Evolutionary conservation across 345 rosid genomes (phyloP).

Genomic region (Gynandropsis gynandra): DNA sequence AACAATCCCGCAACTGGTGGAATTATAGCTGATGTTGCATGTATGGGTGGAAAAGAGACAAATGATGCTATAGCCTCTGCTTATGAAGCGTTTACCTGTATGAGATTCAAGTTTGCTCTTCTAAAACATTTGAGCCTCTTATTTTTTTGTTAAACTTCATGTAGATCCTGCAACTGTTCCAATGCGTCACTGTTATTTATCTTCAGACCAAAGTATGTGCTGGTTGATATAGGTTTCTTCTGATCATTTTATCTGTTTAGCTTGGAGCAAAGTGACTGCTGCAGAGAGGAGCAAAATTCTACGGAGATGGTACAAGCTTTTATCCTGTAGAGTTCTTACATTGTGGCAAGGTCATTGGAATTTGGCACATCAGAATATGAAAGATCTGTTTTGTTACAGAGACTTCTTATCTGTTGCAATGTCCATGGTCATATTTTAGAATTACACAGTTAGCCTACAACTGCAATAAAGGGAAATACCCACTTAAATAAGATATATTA

Average conservation of each 20-base stretch:
- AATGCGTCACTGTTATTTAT: constrained; percentile 12
- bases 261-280: constrained; percentile 89
- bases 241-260: no score
- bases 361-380: no score
- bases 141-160: neutral
- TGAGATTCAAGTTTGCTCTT: constrained; percentile 16
- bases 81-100: constrained; percentile 65
- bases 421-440: constrained; percentile 9
- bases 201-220: constrained; percentile 4
- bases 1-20: constrained; percentile 85
- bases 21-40: constrained; percentile 58
- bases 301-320: constrained; percentile 57
- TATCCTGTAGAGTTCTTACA: constrained; percentile 10
- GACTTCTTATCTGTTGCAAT: neutral
- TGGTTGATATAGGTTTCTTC: constrained; percentile 12
- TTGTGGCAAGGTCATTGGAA: no score
- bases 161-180: constrained; percentile 1
- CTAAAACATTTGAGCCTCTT: constrained; percentile 3
- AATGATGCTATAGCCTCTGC: constrained; percentile 88
- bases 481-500: neutral
- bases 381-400: neutral
- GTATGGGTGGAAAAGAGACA: constrained; percentile 83
- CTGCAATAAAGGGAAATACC: neutral
- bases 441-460: neutral
- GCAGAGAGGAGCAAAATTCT: constrained; percentile 70